Base-by-base conservation (phyloP, 768 basidiomycete genomes). In the Hirschioporus abietinus region DNA sequence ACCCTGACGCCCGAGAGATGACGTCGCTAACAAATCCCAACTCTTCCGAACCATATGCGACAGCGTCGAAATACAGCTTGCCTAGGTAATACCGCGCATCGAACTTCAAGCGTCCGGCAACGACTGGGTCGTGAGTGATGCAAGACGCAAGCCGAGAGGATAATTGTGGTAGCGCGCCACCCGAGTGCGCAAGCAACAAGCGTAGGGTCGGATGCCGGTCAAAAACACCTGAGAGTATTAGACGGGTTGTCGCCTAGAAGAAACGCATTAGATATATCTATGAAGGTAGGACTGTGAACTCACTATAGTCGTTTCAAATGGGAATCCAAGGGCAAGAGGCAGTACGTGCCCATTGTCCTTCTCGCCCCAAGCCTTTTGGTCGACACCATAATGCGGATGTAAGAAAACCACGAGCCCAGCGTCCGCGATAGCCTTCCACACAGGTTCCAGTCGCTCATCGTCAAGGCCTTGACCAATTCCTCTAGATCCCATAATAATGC, bases 31-130 rank as follows among this genome's bases (percentile, higher is more conserved):
- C 89, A 69, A 95, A 93, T 6, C 83, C 87, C 58, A 95, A 80
- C 73, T 95, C 94, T 70, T 93, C 93, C 0, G 92, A 78, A 1
- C 93, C 94, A 76, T 95, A 95, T 7, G 90, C 86, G n/a, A 96
- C 91, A 1, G 93, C 92, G 72, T 95, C 94, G 72, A 88, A 87
- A 72, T 88, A 93, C 18, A 95, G 79, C 74, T 84, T 86, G 0
- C 91, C 90, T 23, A 95, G 80, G 75, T 95, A 95, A 73, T 86
- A 92, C 42, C 94, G 85, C 25, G 91, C 91, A 74, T 96, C 93
- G 71, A 93, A 89, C 73, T 87, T 81, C 58, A 95, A 80, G 58
- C 92, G 81, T 1, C 85, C 83, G 23, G 89, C 86, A 30, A 93
- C 91, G 65, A 88, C 75, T 1, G 93, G 93, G 74, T 96, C 93